These are phyloP conservation scores for Ceriops decandra DNA, from an alignment of 345 rosid species.

Conservation along the genomic window DNA sequence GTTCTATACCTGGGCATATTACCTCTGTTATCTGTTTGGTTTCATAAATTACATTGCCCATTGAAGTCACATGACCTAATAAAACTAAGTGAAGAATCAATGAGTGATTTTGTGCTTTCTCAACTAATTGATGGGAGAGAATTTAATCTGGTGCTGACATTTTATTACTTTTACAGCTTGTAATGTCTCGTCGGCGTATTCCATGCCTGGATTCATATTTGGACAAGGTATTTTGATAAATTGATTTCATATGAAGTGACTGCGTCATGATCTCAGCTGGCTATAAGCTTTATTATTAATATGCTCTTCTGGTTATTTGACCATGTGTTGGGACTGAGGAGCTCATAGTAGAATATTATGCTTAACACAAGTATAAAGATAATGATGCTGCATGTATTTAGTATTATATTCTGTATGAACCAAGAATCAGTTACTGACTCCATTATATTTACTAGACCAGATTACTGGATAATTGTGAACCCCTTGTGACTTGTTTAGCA, in stretches of 20 bases:
- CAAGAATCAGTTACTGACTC: no score
- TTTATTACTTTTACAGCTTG: conserved; percentile 50
- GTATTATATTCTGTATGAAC: no score
- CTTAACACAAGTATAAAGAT: no score
- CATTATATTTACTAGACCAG: no score
- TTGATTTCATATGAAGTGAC: no score
- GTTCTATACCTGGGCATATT: not conserved
- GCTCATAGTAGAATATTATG: not conserved
- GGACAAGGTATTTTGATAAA: conserved; percentile 60
- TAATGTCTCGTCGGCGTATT: conserved; percentile 87
- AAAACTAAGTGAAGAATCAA: not conserved
- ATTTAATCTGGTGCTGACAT: conserved; percentile 3
- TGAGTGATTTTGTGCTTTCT: not conserved
- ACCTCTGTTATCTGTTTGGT: not conserved
- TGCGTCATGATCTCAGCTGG: not conserved
- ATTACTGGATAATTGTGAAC: not conserved
- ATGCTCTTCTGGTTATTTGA: not conserved
- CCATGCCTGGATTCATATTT: conserved; percentile 97
- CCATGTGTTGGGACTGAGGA: not conserved
- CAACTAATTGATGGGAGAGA: not conserved
- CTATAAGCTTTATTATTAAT: not conserved
- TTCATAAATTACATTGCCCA: not conserved
- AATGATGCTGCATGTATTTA: no score
- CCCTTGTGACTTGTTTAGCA: not conserved
- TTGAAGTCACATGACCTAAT: not conserved